phyloP scores from a whole-genome alignment of 202 grass and related monocot genomes.

The Schoenoplectus tabernaemontani region DNA sequence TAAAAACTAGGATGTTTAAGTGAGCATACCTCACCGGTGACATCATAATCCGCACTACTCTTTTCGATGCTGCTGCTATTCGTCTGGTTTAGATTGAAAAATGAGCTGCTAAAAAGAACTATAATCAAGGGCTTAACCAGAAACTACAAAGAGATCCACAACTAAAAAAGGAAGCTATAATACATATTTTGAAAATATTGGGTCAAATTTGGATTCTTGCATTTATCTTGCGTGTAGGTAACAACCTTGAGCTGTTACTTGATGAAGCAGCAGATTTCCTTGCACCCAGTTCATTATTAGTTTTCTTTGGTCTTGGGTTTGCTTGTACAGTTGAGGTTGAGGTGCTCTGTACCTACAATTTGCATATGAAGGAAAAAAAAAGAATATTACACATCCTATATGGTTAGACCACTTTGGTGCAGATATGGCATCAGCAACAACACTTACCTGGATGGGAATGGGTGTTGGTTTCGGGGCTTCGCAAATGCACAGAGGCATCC shows the following conservation, averaged over 20 bases:
- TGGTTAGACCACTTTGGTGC: background rate
- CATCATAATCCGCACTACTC: slow-evolving; percentile 47
- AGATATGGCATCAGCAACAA: background rate
- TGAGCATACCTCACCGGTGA: slow-evolving; percentile 65
- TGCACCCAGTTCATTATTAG: slow-evolving; percentile 34
- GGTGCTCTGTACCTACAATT: slow-evolving; percentile 39
- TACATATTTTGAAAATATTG: background rate
- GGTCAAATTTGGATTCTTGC: background rate
- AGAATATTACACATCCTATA: background rate
- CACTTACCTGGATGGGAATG: slow-evolving; percentile 39
- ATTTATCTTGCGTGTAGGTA: background rate
- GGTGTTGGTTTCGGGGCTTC: slow-evolving; percentile 67
- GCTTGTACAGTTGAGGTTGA: slow-evolving; percentile 35
- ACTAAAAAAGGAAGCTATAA: background rate
- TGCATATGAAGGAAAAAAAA: slow-evolving; percentile 16
- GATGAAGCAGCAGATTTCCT: slow-evolving; percentile 62
- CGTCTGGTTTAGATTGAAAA: slow-evolving; percentile 69
- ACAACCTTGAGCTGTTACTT: slow-evolving; percentile 72
- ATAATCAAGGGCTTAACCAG: background rate
- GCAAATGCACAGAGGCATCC: slow-evolving; percentile 99
- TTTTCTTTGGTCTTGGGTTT: slow-evolving; percentile 61
- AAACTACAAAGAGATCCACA: background rate
- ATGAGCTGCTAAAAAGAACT: slow-evolving; percentile 40
- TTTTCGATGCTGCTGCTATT: slow-evolving; percentile 55
- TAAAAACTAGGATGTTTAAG: background rate